A percentile compares a stretch with the other conserved stretches of the same genome.
phyloP scores from a whole-genome alignment of 2,329 filamentous ascomycete species.

The Botrytis aclada region DNA sequence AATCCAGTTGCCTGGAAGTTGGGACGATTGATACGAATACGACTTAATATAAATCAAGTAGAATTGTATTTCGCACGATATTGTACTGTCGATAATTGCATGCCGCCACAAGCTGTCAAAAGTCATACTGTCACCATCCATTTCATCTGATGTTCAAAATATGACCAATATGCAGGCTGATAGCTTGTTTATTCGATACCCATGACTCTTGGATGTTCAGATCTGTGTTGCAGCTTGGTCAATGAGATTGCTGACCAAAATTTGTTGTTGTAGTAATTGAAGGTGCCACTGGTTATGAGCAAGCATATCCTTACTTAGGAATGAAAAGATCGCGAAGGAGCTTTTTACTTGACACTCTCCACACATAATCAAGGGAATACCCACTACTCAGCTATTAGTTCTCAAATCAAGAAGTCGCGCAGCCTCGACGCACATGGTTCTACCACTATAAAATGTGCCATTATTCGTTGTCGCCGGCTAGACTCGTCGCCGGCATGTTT shows the following conservation, averaged over 20 bases:
- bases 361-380: background rate
- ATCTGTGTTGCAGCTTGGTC: background rate
- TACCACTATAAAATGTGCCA: background rate
- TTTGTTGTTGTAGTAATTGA: background rate
- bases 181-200: background rate
- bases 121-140: background rate
- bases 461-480: background rate
- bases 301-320: slow-evolving; percentile 8
- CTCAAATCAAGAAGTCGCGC: background rate
- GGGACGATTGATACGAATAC: background rate
- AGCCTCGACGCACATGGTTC: background rate
- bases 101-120: background rate
- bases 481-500: background rate
- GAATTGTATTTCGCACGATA: background rate
- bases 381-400: background rate
- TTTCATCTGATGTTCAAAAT: slow-evolving; percentile 2
- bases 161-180: background rate
- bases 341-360: background rate
- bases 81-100: background rate
- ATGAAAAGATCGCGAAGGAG: background rate
- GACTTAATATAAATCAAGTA: background rate
- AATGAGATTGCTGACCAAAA: background rate
- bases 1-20: background rate
- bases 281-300: background rate
- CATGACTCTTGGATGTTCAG: background rate